Evolutionary conservation across 768 basidiomycete genomes (phyloP).

Genomic region (Sutorius australiensis): DNA sequence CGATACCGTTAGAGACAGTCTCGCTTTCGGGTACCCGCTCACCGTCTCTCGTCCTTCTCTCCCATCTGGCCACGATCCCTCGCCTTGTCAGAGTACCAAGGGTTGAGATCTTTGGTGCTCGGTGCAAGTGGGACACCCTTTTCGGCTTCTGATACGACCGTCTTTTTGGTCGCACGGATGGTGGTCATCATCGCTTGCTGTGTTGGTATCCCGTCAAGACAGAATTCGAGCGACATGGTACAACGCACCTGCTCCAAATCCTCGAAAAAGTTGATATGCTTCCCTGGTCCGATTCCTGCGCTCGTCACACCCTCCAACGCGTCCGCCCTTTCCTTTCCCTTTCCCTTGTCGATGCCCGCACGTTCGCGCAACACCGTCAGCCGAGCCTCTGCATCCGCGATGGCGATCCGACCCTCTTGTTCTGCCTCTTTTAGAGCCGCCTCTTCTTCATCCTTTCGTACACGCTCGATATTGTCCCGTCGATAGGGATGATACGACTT

Average conservation of each 20-base stretch:
- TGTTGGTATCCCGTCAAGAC: not conserved
- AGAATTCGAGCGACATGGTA: not conserved
- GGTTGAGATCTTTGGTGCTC: constrained; percentile 69
- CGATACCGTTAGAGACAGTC: not conserved
- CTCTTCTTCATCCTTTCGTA: constrained; percentile 79
- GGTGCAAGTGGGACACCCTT: constrained; percentile 74
- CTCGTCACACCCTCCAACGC: constrained; percentile 18
- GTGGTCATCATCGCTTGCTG: constrained; percentile 47
- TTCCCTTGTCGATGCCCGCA: constrained; percentile 41
- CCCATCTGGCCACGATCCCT: constrained; percentile 24
- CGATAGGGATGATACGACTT: constrained; percentile 89
- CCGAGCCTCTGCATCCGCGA: constrained; percentile 81
- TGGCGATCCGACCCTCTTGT: constrained; percentile 66
- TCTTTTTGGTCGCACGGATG: constrained; percentile 48
- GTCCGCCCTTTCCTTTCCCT: constrained; percentile 36
- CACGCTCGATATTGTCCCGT: constrained; percentile 78
- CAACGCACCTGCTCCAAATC: constrained; percentile 64
- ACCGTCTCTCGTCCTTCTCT: constrained; percentile 40
- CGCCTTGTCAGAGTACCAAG: constrained; percentile 59
- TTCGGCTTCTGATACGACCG: constrained; percentile 51
- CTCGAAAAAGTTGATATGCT: constrained; percentile 83
- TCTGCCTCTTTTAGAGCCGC: constrained; percentile 61
- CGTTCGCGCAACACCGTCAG: constrained; percentile 60
- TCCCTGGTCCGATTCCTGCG: constrained; percentile 14
- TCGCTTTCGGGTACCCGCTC: not conserved